Base-by-base conservation (phyloP, 129 eudicot species). In the Scalesia atractyloides region DNA sequence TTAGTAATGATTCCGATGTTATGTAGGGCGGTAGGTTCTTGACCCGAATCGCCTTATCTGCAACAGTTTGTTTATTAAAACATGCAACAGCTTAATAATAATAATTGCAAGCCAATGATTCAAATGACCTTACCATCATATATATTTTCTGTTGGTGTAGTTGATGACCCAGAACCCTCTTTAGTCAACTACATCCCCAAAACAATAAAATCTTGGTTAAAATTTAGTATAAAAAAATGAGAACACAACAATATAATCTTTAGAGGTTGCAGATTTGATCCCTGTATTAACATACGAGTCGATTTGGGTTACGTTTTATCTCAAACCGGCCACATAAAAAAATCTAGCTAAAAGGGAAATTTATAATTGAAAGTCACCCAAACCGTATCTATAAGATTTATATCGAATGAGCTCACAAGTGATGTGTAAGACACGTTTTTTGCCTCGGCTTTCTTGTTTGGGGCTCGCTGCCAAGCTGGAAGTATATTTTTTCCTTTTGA, bases 341-440 rank as follows among this genome's bases (percentile, higher is more conserved):
- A 24, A 24, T 24, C 30, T 24, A 24, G 30, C 30, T 24, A 24
- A 24, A 24, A 24, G 1, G 30, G 0, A 24, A 24, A 24, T 24
- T 24, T 24, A 24, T 24, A 24, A 24, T 24, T 24, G 30, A 24
- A 24, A 24, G 30, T 1, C 30, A 24, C 30, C 30, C 30, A 24
- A 24, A 24, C 30, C 2, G 30, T 24, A 24, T 24, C 30, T 24
- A 24, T 24, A 24, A 24, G 30, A 24, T 24, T 24, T 24, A 0
- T 24, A 24, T 24, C 30, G 30, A 57, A 64, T 47, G 50, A 47
- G 56, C 85, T 76, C 79, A 82, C 85, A 69, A 77, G 59, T 50
- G 85, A 82, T 67, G 85, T 79, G 20, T 82, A 76, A 33, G 85
- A 82, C 50, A 33, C 60, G 62, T 47, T 82, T 24, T 58, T 63